These are phyloP conservation scores for Pseudopyrenochaeta lycopersici DNA, from an alignment of 2,329 filamentous ascomycete genomes.

Conservation along the genomic window DNA sequence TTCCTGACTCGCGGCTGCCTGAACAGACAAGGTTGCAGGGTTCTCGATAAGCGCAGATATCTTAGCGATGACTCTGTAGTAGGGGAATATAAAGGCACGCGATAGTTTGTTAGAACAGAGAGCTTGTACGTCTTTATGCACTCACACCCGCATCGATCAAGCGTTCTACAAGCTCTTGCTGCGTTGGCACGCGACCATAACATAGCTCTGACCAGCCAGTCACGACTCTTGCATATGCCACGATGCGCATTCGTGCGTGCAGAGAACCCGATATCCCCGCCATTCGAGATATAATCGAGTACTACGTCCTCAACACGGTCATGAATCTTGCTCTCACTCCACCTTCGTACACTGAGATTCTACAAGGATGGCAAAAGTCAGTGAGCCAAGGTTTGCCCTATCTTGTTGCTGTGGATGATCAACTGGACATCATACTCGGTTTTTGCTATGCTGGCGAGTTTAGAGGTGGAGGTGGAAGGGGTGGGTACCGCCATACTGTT, in stretches of 20 bases:
- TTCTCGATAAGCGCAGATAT: not conserved
- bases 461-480: constrained; percentile 36
- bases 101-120: not conserved
- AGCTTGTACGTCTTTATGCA: constrained; percentile 13
- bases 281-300: constrained; percentile 45
- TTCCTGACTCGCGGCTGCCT: constrained; percentile 7
- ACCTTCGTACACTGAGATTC: constrained; percentile 37
- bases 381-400: constrained; percentile 45
- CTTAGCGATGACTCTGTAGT: not conserved
- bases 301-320: constrained; percentile 52
- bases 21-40: not conserved
- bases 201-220: constrained; percentile 28
- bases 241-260: constrained; percentile 48
- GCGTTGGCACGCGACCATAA: constrained; percentile 44
- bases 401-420: constrained; percentile 45
- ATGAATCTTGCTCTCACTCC: constrained; percentile 46
- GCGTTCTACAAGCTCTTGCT: constrained; percentile 32
- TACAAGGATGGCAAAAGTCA: constrained; percentile 37
- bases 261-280: constrained; percentile 46
- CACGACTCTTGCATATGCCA: constrained; percentile 37
- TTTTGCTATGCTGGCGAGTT: constrained; percentile 50
- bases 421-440: constrained; percentile 38
- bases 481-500: constrained; percentile 52
- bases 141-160: constrained; percentile 7
- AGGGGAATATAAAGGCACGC: not conserved